These are phyloP conservation scores for Pythium folliculosum DNA, from an alignment of 352 stramenopile genomes.

Conservation along the genomic window DNA sequence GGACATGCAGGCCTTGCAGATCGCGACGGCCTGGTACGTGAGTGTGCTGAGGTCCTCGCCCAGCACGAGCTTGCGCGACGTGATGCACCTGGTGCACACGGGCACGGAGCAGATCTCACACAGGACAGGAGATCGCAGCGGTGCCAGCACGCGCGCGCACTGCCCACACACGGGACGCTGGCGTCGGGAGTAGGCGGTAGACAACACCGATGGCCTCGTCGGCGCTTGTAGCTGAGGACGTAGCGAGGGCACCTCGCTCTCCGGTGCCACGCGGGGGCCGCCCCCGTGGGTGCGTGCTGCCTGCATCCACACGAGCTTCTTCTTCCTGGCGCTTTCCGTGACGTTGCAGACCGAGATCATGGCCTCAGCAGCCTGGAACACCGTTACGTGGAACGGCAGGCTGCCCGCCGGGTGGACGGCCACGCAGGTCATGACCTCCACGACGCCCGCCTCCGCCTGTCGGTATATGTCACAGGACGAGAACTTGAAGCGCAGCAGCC, in stretches of 20 bases:
- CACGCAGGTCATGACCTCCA: background rate
- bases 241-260: too few relatives aligned
- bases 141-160: background rate
- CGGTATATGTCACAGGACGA: constrained; percentile 34
- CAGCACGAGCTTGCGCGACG: constrained; percentile 2
- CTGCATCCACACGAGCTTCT: constrained; percentile 32
- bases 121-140: background rate
- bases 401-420: background rate
- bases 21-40: background rate
- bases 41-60: background rate
- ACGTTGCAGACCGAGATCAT: constrained; percentile 32
- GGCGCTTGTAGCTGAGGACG: background rate
- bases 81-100: constrained; percentile 4
- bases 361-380: constrained; percentile 1
- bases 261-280: too few relatives aligned
- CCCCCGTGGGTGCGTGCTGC: background rate
- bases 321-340: constrained; percentile 27
- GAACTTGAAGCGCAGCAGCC: constrained; percentile 48
- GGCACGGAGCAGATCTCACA: background rate
- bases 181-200: background rate
- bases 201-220: background rate
- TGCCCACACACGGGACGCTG: background rate
- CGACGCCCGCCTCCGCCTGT: background rate
- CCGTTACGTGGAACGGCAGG: background rate
- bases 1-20: constrained; percentile 4